A percentile compares a stretch with the other conserved stretches of the same genome.
These are phyloP conservation scores for Trapa bicornis DNA, from an alignment of 345 rosid species.

Conservation along the genomic window DNA sequence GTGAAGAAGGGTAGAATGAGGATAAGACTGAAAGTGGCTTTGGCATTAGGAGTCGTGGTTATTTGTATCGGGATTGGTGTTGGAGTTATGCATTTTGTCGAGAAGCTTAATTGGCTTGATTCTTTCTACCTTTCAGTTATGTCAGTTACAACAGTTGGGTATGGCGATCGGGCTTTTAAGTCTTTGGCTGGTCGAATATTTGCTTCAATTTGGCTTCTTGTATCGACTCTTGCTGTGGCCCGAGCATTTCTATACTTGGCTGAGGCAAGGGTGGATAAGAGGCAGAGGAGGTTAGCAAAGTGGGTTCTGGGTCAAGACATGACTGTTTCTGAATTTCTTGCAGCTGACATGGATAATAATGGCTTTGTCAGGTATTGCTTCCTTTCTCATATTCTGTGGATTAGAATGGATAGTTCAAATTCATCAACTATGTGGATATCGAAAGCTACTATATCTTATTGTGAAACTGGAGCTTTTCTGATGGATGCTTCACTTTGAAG, in stretches of 20 bases:
- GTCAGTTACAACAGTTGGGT: conserved; percentile 94
- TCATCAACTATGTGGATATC: not conserved
- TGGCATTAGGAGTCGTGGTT: conserved; percentile 79
- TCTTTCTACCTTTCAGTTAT: conserved; percentile 81
- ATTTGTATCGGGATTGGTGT: conserved; percentile 76
- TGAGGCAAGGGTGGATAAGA: conserved; percentile 82
- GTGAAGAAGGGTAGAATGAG: conserved; percentile 91
- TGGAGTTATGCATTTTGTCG: conserved; percentile 67
- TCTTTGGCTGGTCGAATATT: conserved; percentile 61
- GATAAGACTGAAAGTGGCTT: conserved; percentile 84
- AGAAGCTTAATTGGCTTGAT: conserved; percentile 70
- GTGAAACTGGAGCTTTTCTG: not conserved
- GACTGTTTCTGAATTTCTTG: conserved; percentile 78
- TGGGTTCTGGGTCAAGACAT: conserved; percentile 69
- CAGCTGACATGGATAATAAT: conserved; percentile 74
- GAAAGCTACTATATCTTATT: no score
- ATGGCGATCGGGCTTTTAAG: conserved; percentile 65
- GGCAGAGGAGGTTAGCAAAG: conserved; percentile 64
- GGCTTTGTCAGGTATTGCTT: conserved; percentile 62
- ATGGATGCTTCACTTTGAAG: not conserved
- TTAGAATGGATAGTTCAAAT: not conserved
- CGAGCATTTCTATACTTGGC: conserved; percentile 70
- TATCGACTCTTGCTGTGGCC: conserved; percentile 83
- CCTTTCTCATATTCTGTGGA: not conserved
- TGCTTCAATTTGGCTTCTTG: conserved; percentile 82